These are phyloP conservation scores for Floccularia luteovirens DNA, from an alignment of 768 basidiomycete genomes.

Conservation along the genomic window DNA sequence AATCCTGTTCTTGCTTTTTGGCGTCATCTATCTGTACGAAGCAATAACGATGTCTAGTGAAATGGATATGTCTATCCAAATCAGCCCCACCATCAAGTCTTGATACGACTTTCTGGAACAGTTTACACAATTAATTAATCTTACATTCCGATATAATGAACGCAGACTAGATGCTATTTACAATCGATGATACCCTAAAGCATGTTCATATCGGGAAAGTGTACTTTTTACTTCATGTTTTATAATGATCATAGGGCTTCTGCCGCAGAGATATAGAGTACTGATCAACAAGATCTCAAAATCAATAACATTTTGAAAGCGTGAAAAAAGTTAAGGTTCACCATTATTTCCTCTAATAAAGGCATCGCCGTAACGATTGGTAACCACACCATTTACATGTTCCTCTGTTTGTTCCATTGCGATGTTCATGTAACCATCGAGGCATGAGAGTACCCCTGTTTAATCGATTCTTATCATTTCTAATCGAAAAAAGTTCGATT, in stretches of 20 bases:
- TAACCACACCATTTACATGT: conserved; percentile 80
- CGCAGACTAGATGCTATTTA: too few species aligned
- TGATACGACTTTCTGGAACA: too few species aligned
- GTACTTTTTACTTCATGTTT: too few species aligned
- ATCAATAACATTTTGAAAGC: background rate
- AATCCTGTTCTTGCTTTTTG: conserved; percentile 76
- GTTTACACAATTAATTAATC: too few species aligned
- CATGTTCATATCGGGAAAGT: too few species aligned
- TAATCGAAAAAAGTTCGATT: too few species aligned
- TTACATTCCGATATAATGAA: too few species aligned
- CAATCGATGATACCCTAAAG: too few species aligned
- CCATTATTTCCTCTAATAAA: conserved; percentile 96
- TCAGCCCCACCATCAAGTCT: too few species aligned
- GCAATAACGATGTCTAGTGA: conserved; percentile 30
- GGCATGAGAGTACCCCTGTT: conserved; percentile 83
- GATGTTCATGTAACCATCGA: conserved; percentile 99
- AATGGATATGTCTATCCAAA: conserved; percentile 15
- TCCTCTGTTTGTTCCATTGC: conserved; percentile 97
- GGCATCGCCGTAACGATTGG: conserved; percentile 89
- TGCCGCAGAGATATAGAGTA: conserved; percentile 74
- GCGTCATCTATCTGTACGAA: conserved; percentile 70
- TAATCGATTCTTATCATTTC: too few species aligned
- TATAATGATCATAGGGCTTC: conserved; percentile 42
- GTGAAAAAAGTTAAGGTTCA: conserved; percentile 16
- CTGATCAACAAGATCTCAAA: conserved; percentile 23